Conservation (phyloP, 164 flowering plant species). For the Berberis thunbergii region DNA sequence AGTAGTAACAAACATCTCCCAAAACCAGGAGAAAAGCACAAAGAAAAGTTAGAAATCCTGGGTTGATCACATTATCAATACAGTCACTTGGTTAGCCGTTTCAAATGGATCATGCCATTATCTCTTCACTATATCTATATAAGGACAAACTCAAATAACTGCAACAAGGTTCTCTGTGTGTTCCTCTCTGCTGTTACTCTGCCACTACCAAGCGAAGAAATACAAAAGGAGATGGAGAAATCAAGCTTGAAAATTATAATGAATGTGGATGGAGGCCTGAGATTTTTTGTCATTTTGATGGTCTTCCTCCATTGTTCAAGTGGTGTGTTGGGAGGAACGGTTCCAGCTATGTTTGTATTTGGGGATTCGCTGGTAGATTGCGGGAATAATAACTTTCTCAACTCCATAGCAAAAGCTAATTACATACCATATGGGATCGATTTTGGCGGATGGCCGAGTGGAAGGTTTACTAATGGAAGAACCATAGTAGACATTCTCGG, state of each 20-base stretch:
- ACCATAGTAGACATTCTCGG: conserved; percentile 54
- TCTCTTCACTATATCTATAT: background rate
- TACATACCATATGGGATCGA: conserved; percentile 65
- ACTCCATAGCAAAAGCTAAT: conserved; percentile 53
- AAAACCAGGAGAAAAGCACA: background rate
- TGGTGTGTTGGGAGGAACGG: conserved; percentile 11
- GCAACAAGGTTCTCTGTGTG: background rate
- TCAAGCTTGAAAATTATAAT: background rate
- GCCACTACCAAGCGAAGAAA: background rate
- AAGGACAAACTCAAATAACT: background rate
- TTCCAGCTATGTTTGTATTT: conserved; percentile 64
- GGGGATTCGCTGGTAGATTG: conserved; percentile 67
- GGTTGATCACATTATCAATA: background rate
- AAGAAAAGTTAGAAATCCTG: background rate
- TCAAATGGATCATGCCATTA: background rate
- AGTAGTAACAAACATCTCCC: background rate
- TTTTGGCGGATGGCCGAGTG: conserved; percentile 48
- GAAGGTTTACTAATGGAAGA: conserved; percentile 59
- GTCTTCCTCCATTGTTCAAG: background rate
- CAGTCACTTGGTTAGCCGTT: background rate
- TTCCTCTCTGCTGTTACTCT: too few species aligned
- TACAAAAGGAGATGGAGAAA: background rate
- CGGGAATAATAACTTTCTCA: conserved; percentile 64
- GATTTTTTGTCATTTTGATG: background rate
- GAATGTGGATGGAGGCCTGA: background rate